Evolutionary conservation across 73 alveolate genomes (phyloP).

Genomic region (Blepharisma japonicum): DNA sequence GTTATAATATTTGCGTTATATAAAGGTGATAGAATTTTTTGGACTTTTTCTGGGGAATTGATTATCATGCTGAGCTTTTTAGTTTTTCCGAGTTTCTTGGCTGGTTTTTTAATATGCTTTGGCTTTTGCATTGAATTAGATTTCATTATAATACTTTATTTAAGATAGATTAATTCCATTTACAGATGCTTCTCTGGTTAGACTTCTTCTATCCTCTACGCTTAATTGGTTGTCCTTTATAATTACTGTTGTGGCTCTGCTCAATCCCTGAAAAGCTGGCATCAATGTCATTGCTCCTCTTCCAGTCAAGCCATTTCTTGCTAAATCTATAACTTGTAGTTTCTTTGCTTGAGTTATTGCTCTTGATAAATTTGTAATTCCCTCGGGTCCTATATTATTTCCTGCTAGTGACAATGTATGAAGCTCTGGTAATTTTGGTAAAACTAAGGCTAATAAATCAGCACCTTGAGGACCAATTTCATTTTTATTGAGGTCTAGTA

Average conservation of each 20-base stretch:
- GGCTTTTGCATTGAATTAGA: no score
- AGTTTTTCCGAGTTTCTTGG: no score
- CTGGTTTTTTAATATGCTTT: no score
- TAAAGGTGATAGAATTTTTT: no score
- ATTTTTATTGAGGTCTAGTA: slow-evolving; percentile 5
- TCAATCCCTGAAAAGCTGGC: neutral
- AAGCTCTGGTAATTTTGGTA: slow-evolving; percentile 1
- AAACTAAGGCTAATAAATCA: neutral
- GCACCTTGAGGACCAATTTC: slow-evolving; percentile 20
- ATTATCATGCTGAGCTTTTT: no score
- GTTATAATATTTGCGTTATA: no score
- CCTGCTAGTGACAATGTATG: neutral
- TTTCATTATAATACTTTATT: no score
- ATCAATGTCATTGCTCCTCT: neutral
- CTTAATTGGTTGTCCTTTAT: neutral
- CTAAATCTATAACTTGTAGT: slow-evolving; percentile 8
- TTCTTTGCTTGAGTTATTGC: neutral
- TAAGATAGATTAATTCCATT: neutral
- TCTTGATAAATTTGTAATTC: neutral
- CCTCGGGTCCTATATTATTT: neutral
- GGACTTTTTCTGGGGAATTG: no score
- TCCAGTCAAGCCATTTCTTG: neutral
- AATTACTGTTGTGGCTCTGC: neutral
- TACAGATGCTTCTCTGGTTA: neutral
- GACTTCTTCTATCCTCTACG: neutral